A percentile compares a stretch with the other conserved stretches of the same genome.
phyloP scores from a whole-genome alignment of 192 early-diverging fungal species.

The Backusella westeae region DNA sequence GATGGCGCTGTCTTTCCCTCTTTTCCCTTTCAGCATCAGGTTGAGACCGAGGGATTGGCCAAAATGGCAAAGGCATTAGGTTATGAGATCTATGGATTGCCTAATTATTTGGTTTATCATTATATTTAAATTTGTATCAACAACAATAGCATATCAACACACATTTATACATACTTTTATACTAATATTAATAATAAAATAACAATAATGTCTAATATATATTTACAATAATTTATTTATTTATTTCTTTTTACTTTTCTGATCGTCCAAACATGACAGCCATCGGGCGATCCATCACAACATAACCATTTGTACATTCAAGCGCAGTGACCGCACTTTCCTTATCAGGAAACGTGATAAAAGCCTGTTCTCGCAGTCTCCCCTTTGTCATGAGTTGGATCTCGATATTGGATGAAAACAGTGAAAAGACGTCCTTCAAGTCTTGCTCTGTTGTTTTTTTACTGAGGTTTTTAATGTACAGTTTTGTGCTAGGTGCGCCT shows the following conservation, averaged over 20 bases:
- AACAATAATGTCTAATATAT: neutral
- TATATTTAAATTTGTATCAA: conserved; percentile 25
- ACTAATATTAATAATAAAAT: neutral
- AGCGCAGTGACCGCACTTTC: conserved; percentile 34
- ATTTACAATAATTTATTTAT: neutral
- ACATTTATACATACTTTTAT: neutral
- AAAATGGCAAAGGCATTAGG: conserved; percentile 65
- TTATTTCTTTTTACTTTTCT: neutral
- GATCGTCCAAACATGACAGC: conserved; percentile 34
- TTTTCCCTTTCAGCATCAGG: conserved; percentile 58
- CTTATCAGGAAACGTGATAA: conserved; percentile 36
- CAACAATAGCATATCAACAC: neutral
- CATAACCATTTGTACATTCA: conserved; percentile 34
- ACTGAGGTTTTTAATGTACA: conserved; percentile 48
- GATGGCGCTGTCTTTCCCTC: conserved; percentile 63
- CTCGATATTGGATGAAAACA: conserved; percentile 18
- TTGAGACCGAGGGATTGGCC: conserved; percentile 73
- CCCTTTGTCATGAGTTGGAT: conserved; percentile 43
- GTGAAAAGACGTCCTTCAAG: conserved; percentile 28
- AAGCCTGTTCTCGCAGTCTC: conserved; percentile 45
- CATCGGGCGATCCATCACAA: conserved; percentile 44
- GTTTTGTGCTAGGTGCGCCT: conserved; percentile 32
- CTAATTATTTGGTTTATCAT: conserved; percentile 61
- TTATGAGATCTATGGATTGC: conserved; percentile 59
- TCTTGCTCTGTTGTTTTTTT: conserved; percentile 38